Conservation (phyloP, 805 yeast genomes). For the Wickerhamomyces mucosus region DNA sequence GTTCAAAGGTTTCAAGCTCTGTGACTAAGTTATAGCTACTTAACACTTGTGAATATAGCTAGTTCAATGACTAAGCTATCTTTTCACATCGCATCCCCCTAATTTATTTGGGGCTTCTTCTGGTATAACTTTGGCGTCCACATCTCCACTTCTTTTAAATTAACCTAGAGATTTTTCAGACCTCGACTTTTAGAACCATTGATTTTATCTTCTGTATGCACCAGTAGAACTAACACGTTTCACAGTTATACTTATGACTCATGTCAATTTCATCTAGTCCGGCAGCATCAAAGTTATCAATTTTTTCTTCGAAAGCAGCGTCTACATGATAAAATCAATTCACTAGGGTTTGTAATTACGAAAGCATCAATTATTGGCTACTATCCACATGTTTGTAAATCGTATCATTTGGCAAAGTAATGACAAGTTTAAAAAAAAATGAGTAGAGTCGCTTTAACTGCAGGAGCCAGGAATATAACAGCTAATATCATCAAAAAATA, state of each 20-base stretch:
- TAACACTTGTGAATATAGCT: slow-evolving; percentile 38
- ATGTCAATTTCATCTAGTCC: slow-evolving; percentile 39
- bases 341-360: slow-evolving; percentile 42
- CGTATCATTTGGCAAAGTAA: slow-evolving; percentile 59
- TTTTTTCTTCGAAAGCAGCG: slow-evolving; percentile 45
- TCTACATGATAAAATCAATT: slow-evolving; percentile 27
- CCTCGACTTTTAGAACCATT: slow-evolving; percentile 39
- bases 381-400: slow-evolving; percentile 56
- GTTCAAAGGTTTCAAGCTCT: slow-evolving; percentile 49
- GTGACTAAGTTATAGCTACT: no score
- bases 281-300: slow-evolving; percentile 43
- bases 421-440: no score
- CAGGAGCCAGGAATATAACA: no score
- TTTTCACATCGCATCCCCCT: slow-evolving; percentile 14
- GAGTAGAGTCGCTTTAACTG: no score
- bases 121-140: slow-evolving; percentile 41
- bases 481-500: no score
- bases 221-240: slow-evolving; percentile 41
- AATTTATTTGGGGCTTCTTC: slow-evolving; percentile 27
- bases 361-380: no score
- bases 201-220: slow-evolving; percentile 33
- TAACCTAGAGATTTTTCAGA: slow-evolving; percentile 33
- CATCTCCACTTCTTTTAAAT: slow-evolving; percentile 37
- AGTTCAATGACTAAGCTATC: slow-evolving; percentile 34
- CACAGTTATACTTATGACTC: slow-evolving; percentile 32